Percentiles rank a stretch among this genome's conserved stretches.
Evolutionary conservation across 139 green algal species (phyloP).

Genomic region (Chlamydomonas asymmetrica): DNA sequence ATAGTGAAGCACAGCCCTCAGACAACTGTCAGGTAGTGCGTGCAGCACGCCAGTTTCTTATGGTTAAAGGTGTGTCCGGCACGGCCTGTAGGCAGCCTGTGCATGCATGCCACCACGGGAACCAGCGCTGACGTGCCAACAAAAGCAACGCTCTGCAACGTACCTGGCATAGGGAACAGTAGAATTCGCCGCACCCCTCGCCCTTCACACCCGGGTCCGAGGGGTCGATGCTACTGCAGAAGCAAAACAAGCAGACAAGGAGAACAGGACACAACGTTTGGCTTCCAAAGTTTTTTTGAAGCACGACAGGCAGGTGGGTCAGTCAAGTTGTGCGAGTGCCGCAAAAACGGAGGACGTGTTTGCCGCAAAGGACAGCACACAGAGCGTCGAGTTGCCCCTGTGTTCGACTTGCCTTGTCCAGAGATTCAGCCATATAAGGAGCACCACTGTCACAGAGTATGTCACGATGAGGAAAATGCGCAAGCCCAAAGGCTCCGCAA

Average conservation of each 20-base stretch:
- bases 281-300: neutral
- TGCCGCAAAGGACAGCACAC: neutral
- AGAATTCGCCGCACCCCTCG: conserved; percentile 18
- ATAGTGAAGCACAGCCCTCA: conserved; percentile 1
- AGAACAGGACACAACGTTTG: neutral
- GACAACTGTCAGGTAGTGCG: neutral
- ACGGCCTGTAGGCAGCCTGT: neutral
- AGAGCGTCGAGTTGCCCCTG: neutral
- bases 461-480: conserved; percentile 13
- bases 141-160: neutral
- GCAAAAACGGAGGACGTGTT: neutral
- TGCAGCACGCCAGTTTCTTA: neutral
- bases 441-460: conserved; percentile 16
- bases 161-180: conserved; percentile 26
- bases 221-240: conserved; percentile 15
- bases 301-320: neutral
- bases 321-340: neutral
- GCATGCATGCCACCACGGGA: neutral
- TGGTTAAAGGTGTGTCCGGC: neutral
- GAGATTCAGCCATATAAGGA: neutral
- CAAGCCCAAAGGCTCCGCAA: conserved; percentile 12
- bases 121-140: neutral
- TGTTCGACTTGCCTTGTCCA: conserved; percentile 5
- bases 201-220: conserved; percentile 18
- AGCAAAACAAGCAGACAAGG: neutral